Base-by-base conservation (phyloP, 2,329 filamentous ascomycete genomes). In the Penicillium freii region DNA sequence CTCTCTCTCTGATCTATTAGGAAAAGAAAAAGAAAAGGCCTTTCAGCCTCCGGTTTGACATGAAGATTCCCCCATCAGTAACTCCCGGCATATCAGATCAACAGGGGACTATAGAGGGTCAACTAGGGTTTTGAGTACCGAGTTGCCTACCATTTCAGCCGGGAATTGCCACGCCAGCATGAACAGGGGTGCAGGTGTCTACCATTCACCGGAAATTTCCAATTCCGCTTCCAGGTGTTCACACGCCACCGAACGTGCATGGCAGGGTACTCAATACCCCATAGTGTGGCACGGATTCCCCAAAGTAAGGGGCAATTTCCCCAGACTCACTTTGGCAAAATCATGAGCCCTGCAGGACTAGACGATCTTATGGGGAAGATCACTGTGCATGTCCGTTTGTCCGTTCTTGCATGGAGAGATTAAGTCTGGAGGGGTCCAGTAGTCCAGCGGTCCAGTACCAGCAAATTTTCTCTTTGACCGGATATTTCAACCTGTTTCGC, bases 281-380 rank as follows among this genome's bases (percentile, higher is more conserved):
- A 34, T 43, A 17, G 4, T 15, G 25, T 36, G 42, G 19, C 25
- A 50, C 38, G 43, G 51, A 45, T 59, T 57, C 40, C 49, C 48
- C 57, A 40, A 31, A 51, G 57, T 51, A 49, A 55, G 58, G 51
- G 56, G 45, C 48, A 53, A 58, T 57, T 59, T 47, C 56, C 56
- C 55, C 60, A 39, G 48, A 51, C 49, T 54, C 58, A 9, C 8
- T 40, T 56, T 33, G 40, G n/a, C 42, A 19, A 19, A 45, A 44
- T 27, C 25, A 23, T 44, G 17, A 34, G 50, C 54, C 60, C 53
- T 62, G 62, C 55, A 62, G 56, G 58, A 54, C 19, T 33, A 4
- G 54, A 52, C 50, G 60, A 60, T 63, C 54, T 25, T 53, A 52
- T 55, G 57, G 58, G 52, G 63, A 47, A 55, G 13, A 54, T 17